Evolutionary conservation across 805 yeast species (phyloP), one percentile per base, ranked within the genome.

Genomic region (Nakazawaea wyomingensis): DNA sequence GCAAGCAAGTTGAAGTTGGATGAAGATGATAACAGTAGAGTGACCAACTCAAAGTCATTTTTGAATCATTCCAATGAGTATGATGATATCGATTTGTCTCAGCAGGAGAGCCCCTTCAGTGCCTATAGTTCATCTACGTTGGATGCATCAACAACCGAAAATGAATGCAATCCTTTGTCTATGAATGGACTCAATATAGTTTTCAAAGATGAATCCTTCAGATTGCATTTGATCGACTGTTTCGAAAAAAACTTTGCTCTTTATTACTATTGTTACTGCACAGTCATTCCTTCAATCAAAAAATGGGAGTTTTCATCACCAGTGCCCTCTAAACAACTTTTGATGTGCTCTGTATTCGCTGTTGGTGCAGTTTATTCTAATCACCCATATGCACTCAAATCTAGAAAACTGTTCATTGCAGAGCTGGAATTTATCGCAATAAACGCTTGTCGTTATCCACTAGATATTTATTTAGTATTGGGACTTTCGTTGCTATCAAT

Each of bases 401-500:
- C 47, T 2, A 30, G 43, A 14, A 28, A 38, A 9, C 43, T 51
- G 20, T 53, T 62, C 30, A 52, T 60, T 4, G 32, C 59, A 2
- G 46, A 48, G 21, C 65, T 65, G 14, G 51, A 54, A 22, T 55
- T 52, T 22, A 38, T 52, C 3, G 49, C 58, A 2, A 50, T 61
- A 20, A 27, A 39, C n/a, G 51, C 56, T 1, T 54, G 54, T 27
- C 48, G 51, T 20, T 42, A 31, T 13, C 44, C 50, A 34, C 43
- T 51, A 27, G 63, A 59, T 39, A 48, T 51, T 13, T 50, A 50
- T 39, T 35, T 57, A 14, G 32, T 62, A 1, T 48, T 54, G 20
- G 59, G 60, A 7, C 41, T 60, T 3, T 47, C 54, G 7, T 41
- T 59, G 9, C 34, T 61, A 18, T 60, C 65, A 4, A 54, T 58